These are phyloP conservation scores for Nannochloropsis salina DNA, from an alignment of 108 stramenopile species.

Conservation along the genomic window DNA sequence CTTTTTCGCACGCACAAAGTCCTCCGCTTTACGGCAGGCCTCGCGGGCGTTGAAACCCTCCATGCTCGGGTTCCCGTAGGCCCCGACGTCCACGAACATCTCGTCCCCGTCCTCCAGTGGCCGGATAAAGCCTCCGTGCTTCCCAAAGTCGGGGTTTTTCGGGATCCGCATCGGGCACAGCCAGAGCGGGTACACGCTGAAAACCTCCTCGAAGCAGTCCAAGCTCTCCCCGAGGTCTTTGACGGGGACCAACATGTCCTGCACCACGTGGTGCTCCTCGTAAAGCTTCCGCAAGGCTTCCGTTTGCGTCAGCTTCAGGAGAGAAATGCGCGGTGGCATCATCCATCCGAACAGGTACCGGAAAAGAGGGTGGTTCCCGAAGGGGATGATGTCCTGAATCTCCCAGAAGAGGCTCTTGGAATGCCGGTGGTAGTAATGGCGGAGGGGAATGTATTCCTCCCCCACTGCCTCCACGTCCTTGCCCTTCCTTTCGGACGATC, in stretches of 20 bases:
- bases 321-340: constrained; percentile 53
- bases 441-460: constrained; percentile 58
- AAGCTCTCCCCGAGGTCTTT: constrained; percentile 50
- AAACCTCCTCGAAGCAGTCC: constrained; percentile 49
- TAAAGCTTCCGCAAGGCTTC: constrained; percentile 3
- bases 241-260: constrained; percentile 61
- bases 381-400: constrained; percentile 62
- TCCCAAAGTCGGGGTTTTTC: constrained; percentile 13
- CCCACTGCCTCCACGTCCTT: not conserved
- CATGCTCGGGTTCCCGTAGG: constrained; percentile 54
- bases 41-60: constrained; percentile 40
- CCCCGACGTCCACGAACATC: constrained; percentile 62
- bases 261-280: constrained; percentile 25
- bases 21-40: constrained; percentile 40
- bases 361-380: constrained; percentile 57
- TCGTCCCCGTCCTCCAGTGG: constrained; percentile 30
- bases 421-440: constrained; percentile 59
- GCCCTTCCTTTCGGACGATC: not conserved
- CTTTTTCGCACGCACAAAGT: constrained; percentile 40
- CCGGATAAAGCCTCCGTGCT: constrained; percentile 39
- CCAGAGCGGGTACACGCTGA: constrained; percentile 60
- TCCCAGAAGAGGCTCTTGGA: constrained; percentile 63
- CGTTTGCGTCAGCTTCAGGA: constrained; percentile 41
- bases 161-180: constrained; percentile 45
- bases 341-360: constrained; percentile 60